Conservation (phyloP, 2,329 filamentous ascomycete genomes). For the Talaromyces sp. region DNA sequence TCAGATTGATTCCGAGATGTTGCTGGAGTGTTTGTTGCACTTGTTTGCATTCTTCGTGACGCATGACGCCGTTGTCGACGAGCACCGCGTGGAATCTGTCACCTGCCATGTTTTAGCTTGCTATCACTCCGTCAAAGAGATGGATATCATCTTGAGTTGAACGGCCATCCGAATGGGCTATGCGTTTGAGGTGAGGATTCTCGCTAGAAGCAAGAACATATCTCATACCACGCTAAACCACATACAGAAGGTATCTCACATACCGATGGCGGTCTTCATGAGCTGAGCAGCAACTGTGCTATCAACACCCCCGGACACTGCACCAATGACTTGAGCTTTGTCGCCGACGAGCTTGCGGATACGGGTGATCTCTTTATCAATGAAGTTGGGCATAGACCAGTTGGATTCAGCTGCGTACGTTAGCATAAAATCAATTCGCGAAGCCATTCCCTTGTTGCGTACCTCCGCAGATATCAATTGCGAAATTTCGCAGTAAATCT, state of each 20-base stretch:
- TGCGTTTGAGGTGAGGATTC: no score
- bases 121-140: background rate
- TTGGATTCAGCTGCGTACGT: constrained; percentile 53
- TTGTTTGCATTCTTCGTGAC: constrained; percentile 74
- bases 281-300: constrained; percentile 80
- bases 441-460: background rate
- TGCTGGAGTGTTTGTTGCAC: constrained; percentile 75
- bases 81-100: constrained; percentile 68
- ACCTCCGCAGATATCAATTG: constrained; percentile 67
- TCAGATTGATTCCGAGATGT: constrained; percentile 84
- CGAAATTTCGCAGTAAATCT: constrained; percentile 75
- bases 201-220: no score
- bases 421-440: background rate
- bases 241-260: no score
- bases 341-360: constrained; percentile 79
- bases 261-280: constrained; percentile 77
- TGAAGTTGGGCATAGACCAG: constrained; percentile 84
- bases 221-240: no score
- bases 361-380: constrained; percentile 70
- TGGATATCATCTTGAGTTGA: no score
- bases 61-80: constrained; percentile 80
- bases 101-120: background rate
- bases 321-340: constrained; percentile 74
- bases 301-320: constrained; percentile 80
- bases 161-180: no score